Evolutionary conservation across 441 rosid species (phyloP).

Genomic region (Erodium chrysanthum): DNA sequence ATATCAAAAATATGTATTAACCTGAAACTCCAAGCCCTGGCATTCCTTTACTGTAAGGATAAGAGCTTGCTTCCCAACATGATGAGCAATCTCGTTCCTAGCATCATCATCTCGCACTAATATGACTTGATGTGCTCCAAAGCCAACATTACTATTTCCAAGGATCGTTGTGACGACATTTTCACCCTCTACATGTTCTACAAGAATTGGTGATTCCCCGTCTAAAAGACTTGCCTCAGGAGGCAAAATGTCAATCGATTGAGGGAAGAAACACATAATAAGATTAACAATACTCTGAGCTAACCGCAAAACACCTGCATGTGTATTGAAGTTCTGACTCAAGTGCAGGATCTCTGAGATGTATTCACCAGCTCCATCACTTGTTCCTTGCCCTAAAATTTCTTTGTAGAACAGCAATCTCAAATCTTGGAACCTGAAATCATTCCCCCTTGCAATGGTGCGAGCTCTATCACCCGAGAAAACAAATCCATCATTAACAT

Average conservation of each 20-base stretch:
- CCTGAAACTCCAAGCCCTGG: slow-evolving; percentile 60
- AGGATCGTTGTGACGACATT: slow-evolving; percentile 32
- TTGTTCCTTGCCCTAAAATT: slow-evolving; percentile 26
- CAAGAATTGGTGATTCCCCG: slow-evolving; percentile 43
- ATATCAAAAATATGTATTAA: slow-evolving; percentile 10
- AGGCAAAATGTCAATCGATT: slow-evolving; percentile 27
- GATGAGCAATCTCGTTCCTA: slow-evolving; percentile 26
- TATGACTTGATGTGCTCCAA: slow-evolving; percentile 50
- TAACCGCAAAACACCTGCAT: slow-evolving; percentile 40
- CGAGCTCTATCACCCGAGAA: slow-evolving; percentile 48
- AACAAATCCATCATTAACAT: slow-evolving; percentile 41
- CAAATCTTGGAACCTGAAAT: slow-evolving; percentile 30
- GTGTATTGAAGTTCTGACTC: slow-evolving; percentile 51
- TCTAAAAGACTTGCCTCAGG: slow-evolving; percentile 33
- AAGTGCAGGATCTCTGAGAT: slow-evolving; percentile 33
- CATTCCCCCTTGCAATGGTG: slow-evolving; percentile 32
- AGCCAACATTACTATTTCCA: slow-evolving; percentile 32
- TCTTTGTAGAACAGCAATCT: slow-evolving; percentile 28
- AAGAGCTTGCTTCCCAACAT: slow-evolving; percentile 42
- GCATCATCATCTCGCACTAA: slow-evolving; percentile 38
- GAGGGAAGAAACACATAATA: slow-evolving; percentile 35
- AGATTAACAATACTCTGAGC: slow-evolving; percentile 44
- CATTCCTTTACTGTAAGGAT: slow-evolving; percentile 44
- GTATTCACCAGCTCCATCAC: slow-evolving; percentile 14
- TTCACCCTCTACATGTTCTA: slow-evolving; percentile 26